Base-by-base conservation (phyloP, 1,284 basidiomycete genomes). In the Sanghuangporus baumii region DNA sequence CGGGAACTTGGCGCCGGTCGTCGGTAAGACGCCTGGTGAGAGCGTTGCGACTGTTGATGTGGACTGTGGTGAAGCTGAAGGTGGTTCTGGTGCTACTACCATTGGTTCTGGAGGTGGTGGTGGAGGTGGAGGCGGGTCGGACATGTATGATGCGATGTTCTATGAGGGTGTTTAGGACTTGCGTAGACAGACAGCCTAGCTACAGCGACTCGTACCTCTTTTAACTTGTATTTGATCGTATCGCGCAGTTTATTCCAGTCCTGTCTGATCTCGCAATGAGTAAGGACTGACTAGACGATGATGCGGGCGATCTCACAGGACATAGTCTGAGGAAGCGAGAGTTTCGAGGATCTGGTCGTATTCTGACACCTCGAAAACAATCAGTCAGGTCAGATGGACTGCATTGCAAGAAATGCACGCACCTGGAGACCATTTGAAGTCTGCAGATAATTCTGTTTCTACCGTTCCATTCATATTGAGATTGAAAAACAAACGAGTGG, bases 201-300 rank as follows among this genome's bases (percentile, higher is more conserved):
- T 16, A 46, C 16, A 46, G 4, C 43, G n/a, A 9, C 23, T 65
- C 73, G 37, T 66, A 89, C 90, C 77, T 89, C 75, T 68, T 79
- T 74, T 6, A 93, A 76, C 71, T 86, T 89, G 70, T 81, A 73
- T 71, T 91, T 92, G 70, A 93, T 83, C 61, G 86, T 83, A 68
- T 89, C 80, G 51, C 88, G 83, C 34, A 95, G 79, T 34, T 80
- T 76, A 12, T 80, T 72, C 93, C 93, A 96, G 72, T 92, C 88
- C 68, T 79, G 78, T 69, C 91, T 93, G 75, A 52, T 60, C 59
- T 59, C 41, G 60, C 64, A 65, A 69, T 59, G 54, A 57, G 61
- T 66, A 55, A 67, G 65, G 57, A 6, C 60, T 63, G 55, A 40
- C 18, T 31, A 41, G 41, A 62, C 60, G 5, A 54, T 31, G 18